Evolutionary conservation across 208 protist genomes (phyloP), one percentile per base, ranked within the genome.

Genomic region (Endotrypanum monterogeii): DNA sequence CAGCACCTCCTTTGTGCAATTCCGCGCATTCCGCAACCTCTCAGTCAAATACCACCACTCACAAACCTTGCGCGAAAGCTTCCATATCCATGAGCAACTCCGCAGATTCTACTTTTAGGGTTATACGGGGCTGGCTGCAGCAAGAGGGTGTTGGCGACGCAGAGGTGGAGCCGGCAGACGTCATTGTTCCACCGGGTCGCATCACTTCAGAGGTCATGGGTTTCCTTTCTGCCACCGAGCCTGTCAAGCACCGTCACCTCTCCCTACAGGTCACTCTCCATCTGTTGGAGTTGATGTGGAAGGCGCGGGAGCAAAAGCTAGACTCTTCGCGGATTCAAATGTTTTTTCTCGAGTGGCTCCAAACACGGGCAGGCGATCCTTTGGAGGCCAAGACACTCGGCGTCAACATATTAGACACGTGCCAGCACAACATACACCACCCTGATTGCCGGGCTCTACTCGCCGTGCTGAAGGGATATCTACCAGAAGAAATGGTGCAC

Each of bases 321-420:
- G 68, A 65, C 60, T 55, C 70, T 50, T 72, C 74, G 30, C 74
- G 71, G 5, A 66, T 92, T 50, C 83, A 74, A 18, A 66, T 75
- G 48, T 90, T 85, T 61, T 89, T 94, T 66, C 28, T 89, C 20
- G 69, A 88, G n/a, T 97, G 93, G 91, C 70, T 94, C 16, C 76
- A 44, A n/a, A 77, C 70, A 44, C 78, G 90, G 72, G 76, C 83
- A 16, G 93, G 89, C 30, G 68, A 73, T 28, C 73, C 39, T 2
- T 63, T 67, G 0, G 71, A 73, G 51, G 88, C 75, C 7, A 84
- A 85, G 56, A 86, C 91, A 41, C 75, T 97, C 32, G 89, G 87
- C 14, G 9, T 93, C 12, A 97, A 97, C 71, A 58, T 95, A 1
- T 66, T 94, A 18, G 62, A 86, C 55, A 78, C 82, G 14, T 97